Evolutionary conservation across 768 basidiomycete genomes (phyloP).

Genomic region (Tulasnella sp.): DNA sequence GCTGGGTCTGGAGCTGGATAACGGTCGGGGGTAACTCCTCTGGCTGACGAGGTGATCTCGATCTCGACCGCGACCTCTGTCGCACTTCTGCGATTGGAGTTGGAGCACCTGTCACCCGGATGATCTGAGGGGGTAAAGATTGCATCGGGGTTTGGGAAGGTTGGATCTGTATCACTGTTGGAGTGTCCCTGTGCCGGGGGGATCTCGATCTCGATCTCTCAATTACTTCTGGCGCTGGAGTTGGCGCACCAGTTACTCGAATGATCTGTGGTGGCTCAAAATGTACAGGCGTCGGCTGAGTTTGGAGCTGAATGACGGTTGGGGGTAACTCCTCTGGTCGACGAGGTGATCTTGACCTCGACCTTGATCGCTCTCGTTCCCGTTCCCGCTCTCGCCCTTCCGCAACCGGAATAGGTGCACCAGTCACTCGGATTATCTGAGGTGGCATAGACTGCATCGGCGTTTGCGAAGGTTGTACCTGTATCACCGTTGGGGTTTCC

Average conservation of each 20-base stretch:
- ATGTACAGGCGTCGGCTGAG: neutral
- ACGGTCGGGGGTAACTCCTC: neutral
- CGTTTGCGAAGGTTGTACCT: neutral
- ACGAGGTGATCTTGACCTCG: too few species aligned
- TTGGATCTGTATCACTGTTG: neutral
- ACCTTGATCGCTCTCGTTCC: too few species aligned
- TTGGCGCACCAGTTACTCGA: slow-evolving; percentile 5
- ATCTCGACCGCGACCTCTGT: too few species aligned
- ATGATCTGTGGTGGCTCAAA: slow-evolving; percentile 5
- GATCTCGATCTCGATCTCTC: slow-evolving; percentile 4
- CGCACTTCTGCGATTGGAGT: neutral
- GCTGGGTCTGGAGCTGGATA: neutral
- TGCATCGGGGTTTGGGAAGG: too few species aligned
- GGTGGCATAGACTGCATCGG: neutral
- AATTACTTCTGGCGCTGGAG: slow-evolving; percentile 1
- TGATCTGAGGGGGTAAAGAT: slow-evolving; percentile 7
- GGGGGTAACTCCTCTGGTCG: too few species aligned
- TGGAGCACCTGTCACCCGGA: neutral
- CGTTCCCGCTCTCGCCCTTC: too few species aligned
- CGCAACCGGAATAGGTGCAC: neutral
- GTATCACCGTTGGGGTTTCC: neutral
- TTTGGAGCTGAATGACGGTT: neutral
- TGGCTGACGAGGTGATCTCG: too few species aligned
- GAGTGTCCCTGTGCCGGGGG: neutral
- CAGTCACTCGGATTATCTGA: neutral